Conservation (phyloP, 371 early-diverging fungal genomes). For the Chytridium lagenaria region DNA sequence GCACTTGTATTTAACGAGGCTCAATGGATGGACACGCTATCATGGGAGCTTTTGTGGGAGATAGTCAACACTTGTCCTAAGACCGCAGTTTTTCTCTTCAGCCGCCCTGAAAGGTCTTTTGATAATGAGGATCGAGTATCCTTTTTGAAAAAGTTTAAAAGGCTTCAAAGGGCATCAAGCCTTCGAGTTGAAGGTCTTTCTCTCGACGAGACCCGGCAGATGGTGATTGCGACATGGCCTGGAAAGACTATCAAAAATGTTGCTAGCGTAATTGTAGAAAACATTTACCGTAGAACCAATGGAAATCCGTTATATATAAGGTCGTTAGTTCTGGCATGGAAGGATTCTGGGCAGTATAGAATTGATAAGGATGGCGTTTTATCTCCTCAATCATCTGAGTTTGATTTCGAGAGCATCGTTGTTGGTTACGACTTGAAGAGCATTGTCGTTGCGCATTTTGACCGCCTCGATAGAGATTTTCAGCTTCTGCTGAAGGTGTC, state of each 20-base stretch:
- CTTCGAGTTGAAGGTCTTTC: slow-evolving; percentile 46
- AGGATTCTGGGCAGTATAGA: slow-evolving; percentile 53
- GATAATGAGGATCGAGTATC: slow-evolving; percentile 42
- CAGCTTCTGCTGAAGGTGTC: slow-evolving; percentile 61
- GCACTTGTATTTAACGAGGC: slow-evolving; percentile 51
- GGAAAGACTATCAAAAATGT: slow-evolving; percentile 38
- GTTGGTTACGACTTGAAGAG: slow-evolving; percentile 53
- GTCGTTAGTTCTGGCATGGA: slow-evolving; percentile 51
- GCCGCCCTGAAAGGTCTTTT: slow-evolving; percentile 42
- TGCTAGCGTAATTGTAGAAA: slow-evolving; percentile 36
- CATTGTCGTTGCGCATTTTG: slow-evolving; percentile 60
- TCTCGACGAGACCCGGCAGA: slow-evolving; percentile 45
- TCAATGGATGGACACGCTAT: slow-evolving; percentile 55
- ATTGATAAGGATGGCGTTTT: slow-evolving; percentile 45
- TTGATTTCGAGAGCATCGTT: slow-evolving; percentile 54
- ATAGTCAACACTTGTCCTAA: slow-evolving; percentile 45
- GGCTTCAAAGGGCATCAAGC: slow-evolving; percentile 24
- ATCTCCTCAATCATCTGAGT: slow-evolving; percentile 25
- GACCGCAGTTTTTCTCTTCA: slow-evolving; percentile 42
- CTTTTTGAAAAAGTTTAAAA: slow-evolving; percentile 39
- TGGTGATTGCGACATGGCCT: slow-evolving; percentile 47
- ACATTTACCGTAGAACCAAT: slow-evolving; percentile 50
- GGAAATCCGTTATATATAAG: slow-evolving; percentile 59
- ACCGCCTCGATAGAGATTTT: slow-evolving; percentile 55
- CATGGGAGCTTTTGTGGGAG: slow-evolving; percentile 55